Conservation (phyloP, 306 rosid species). For the Vicia faba region DNA sequence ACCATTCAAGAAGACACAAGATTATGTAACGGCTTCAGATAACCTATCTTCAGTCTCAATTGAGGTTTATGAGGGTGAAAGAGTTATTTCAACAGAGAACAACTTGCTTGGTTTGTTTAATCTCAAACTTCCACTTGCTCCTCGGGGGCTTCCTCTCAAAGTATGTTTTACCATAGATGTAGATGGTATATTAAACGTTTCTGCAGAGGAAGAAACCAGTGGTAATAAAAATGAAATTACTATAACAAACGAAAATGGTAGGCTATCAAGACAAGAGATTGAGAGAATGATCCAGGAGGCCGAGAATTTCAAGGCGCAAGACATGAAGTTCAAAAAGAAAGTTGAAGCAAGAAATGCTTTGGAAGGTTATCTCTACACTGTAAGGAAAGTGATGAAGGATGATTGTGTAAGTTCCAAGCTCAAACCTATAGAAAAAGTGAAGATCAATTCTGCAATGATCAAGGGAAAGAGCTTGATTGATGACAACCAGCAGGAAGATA, state of each 20-base stretch:
- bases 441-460: neutral
- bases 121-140: neutral
- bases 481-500: neutral
- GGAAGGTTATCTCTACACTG: neutral
- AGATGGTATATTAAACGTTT: neutral
- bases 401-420: neutral
- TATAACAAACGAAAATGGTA: neutral
- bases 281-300: neutral
- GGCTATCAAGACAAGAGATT: neutral
- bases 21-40: accelerated
- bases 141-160: neutral
- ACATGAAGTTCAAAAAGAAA: neutral
- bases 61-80: neutral
- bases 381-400: neutral
- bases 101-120: neutral
- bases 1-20: neutral
- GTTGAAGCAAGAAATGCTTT: neutral
- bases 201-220: neutral
- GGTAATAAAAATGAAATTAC: neutral
- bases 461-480: neutral
- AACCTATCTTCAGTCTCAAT: neutral
- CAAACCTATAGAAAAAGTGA: neutral
- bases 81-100: neutral
- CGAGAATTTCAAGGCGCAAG: neutral
- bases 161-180: neutral